A percentile compares a stretch with the other conserved stretches of the same genome.
These are phyloP conservation scores for Dryas alaskensis DNA, from an alignment of 306 rosid species.

Conservation along the genomic window DNA sequence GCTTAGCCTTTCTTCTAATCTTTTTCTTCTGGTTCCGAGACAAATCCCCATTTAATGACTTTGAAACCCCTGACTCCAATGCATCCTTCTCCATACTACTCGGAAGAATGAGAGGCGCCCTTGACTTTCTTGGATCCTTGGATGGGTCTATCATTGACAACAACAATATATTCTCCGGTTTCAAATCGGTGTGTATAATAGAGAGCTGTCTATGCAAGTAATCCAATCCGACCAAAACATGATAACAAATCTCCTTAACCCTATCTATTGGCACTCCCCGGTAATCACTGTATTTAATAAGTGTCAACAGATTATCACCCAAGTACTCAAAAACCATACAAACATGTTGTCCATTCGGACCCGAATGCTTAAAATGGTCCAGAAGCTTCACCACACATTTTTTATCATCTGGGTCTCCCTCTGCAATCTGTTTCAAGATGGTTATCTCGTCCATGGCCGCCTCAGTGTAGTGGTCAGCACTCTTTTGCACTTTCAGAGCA, in stretches of 20 bases:
- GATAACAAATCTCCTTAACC: conserved; percentile 92
- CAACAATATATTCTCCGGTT: conserved; percentile 83
- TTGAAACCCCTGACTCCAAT: conserved; percentile 44
- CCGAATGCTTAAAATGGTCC: conserved; percentile 95
- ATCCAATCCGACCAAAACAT: conserved; percentile 85
- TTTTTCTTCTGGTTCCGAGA: conserved; percentile 74
- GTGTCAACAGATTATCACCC: conserved; percentile 91
- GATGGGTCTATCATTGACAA: conserved; percentile 72
- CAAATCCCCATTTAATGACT: conserved; percentile 69
- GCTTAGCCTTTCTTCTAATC: conserved; percentile 89
- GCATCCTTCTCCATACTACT: conserved; percentile 52
- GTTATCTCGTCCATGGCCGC: conserved; percentile 97
- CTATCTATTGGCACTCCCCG: conserved; percentile 72
- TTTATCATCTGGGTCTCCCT: conserved; percentile 75
- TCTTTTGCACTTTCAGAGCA: conserved; percentile 94
- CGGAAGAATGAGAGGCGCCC: conserved; percentile 61
- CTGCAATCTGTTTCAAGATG: conserved; percentile 86
- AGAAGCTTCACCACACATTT: conserved; percentile 93
- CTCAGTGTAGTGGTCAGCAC: conserved; percentile 96
- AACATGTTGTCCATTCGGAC: conserved; percentile 94
- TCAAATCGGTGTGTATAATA: conserved; percentile 93
- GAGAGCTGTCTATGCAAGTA: conserved; percentile 90
- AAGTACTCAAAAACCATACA: conserved; percentile 95
- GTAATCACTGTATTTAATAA: conserved; percentile 77
- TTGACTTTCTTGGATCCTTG: conserved; percentile 79